Evolutionary conservation across 2,329 filamentous ascomycete genomes (phyloP).

Genomic region (Cordyceps tenuipes): DNA sequence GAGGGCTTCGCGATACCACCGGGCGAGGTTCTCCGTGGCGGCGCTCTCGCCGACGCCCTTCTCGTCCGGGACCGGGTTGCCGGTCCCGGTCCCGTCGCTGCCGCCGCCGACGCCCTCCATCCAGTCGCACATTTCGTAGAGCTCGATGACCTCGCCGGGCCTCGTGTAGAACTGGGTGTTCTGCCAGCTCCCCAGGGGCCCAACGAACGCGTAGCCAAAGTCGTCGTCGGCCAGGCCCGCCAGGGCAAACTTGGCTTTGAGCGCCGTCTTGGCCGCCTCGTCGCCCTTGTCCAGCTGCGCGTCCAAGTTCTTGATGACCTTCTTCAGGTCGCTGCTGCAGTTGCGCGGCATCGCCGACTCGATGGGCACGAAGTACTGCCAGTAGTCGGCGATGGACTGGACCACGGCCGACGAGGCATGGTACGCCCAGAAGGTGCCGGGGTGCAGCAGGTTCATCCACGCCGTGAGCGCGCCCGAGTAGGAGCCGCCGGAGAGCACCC

Average conservation of each 20-base stretch:
- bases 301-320: conserved; percentile 31
- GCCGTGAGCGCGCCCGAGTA: conserved; percentile 72
- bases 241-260: conserved; percentile 32
- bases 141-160: conserved; percentile 20
- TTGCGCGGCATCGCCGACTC: conserved; percentile 39
- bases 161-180: conserved; percentile 24
- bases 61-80: background rate
- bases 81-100: background rate
- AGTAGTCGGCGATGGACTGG: conserved; percentile 66
- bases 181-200: conserved; percentile 28
- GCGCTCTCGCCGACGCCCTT: conserved; percentile 6
- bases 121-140: conserved; percentile 30
- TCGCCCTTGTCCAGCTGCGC: conserved; percentile 11
- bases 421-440: conserved; percentile 65
- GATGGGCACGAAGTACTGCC: conserved; percentile 44
- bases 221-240: conserved; percentile 38
- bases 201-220: conserved; percentile 38
- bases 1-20: conserved; percentile 6
- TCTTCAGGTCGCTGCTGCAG: conserved; percentile 56
- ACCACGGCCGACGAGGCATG: conserved; percentile 72
- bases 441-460: conserved; percentile 63
- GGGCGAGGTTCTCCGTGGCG: background rate
- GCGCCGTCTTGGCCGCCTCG: conserved; percentile 15
- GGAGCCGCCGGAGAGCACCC: conserved; percentile 69
- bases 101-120: conserved; percentile 16